Evolutionary conservation across 2,329 filamentous ascomycete genomes (phyloP).

Genomic region (Aspergillus jensenii): DNA sequence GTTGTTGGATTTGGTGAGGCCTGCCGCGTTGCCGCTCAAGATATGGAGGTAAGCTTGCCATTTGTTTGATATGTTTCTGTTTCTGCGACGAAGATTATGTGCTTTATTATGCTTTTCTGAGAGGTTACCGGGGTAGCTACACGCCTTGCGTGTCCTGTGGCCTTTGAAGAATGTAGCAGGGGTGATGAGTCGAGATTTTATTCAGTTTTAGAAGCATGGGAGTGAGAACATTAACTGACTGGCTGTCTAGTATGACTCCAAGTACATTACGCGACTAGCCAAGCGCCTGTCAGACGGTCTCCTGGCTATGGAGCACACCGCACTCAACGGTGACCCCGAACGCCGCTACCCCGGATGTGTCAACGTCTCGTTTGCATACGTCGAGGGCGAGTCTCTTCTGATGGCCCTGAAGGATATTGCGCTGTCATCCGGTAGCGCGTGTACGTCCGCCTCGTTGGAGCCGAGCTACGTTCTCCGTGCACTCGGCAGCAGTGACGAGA

Average conservation of each 20-base stretch:
- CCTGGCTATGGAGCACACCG: slow-evolving; percentile 85
- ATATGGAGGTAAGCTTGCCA: slow-evolving; percentile 73
- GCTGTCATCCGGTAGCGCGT: slow-evolving; percentile 92
- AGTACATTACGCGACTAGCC: slow-evolving; percentile 79
- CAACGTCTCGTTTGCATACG: slow-evolving; percentile 97
- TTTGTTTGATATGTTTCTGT: slow-evolving; percentile 9
- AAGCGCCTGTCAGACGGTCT: slow-evolving; percentile 81
- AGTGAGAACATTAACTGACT: slow-evolving; percentile 6
- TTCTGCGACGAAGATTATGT: slow-evolving; percentile 68
- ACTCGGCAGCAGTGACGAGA: slow-evolving; percentile 94
- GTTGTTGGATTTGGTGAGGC: slow-evolving; percentile 94
- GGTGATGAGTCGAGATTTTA: slow-evolving; percentile 56
- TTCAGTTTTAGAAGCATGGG: slow-evolving; percentile 8
- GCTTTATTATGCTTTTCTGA: slow-evolving; percentile 68
- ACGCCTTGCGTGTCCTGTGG: slow-evolving; percentile 34
- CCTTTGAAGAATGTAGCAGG: slow-evolving; percentile 65
- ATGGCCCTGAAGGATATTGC: slow-evolving; percentile 99
- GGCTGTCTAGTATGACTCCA: slow-evolving; percentile 81
- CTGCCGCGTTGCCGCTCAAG: slow-evolving; percentile 84
- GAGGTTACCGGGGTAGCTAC: slow-evolving; percentile 54
- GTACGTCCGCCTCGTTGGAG: slow-evolving; percentile 93
- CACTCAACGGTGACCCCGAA: slow-evolving; percentile 79
- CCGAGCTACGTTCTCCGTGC: slow-evolving; percentile 95
- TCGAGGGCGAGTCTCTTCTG: slow-evolving; percentile 94
- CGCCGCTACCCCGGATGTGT: slow-evolving; percentile 94